Evolutionary conservation across 306 rosid species (phyloP), one percentile per base, ranked within the genome.

Genomic region (Sicyos edulis): DNA sequence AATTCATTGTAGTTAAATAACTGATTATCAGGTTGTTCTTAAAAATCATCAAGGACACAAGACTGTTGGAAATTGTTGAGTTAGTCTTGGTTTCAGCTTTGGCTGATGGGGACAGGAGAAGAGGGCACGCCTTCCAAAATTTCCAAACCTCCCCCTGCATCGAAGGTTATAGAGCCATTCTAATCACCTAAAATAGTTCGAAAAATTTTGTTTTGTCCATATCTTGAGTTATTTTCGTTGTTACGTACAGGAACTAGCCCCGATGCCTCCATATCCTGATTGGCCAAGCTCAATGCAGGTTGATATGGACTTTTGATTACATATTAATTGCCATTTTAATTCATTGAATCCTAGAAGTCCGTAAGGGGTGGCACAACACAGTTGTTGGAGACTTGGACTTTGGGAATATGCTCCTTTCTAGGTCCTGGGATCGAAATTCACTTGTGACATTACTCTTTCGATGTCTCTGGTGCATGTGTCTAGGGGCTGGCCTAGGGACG

Each of bases 221-320:
- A 16, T 24, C 26, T 54, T 45, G 66, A 68, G 60, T 21, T 51
- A 15, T 71, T 40, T 56, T 10, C 12, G 6, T 70, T 72, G 20
- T 76, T 73, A 7, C 72, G 15, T 75, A 40, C 86, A 88, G 97
- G 97, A 95, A 74, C 71, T 85, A 13, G 92, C 95, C 8, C 55
- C 80, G 14, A 77, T 80, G 17, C 98, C 89, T 79, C 75, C 92
- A 6, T 95, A 89, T 82, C 85, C 97, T 37, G 99, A 95, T 82
- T 95, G 99, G 99, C 87, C 99, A 26, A 83, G 79, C 83, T 81
- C 97, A 62, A 85, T 95, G 96, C 97, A 93, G 96, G 99, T 91
- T 79, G 69, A 50, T 21, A 55, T 64, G 73, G 62, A 66, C 7
- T 3, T 70, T 52, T 70, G 24, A 15, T 26, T 45, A 29, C 17